Conservation (phyloP, 75 land plant species). For the Gnetum montanum region DNA sequence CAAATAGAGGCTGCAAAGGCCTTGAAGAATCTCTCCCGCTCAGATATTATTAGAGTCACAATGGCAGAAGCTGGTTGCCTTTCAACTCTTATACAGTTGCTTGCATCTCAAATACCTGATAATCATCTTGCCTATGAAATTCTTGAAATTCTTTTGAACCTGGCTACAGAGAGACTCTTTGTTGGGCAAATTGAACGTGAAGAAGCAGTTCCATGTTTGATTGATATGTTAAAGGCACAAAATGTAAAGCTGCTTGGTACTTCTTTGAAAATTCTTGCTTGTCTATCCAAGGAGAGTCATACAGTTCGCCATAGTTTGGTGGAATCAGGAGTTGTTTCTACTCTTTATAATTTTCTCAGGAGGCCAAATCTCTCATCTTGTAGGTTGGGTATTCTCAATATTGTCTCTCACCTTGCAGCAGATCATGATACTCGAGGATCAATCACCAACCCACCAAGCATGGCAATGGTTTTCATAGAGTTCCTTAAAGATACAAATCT, state of each 20-base stretch:
- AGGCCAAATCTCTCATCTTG: conserved; percentile 6
- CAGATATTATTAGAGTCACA: conserved; percentile 3
- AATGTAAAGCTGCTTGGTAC: conserved; percentile 10
- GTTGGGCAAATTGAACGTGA: conserved; percentile 17
- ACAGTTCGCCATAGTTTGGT: conserved; percentile 12
- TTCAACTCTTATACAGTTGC: conserved; percentile 8
- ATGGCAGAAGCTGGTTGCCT: conserved; percentile 17
- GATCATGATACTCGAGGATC: conserved; percentile 10
- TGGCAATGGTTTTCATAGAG: conserved; percentile 2
- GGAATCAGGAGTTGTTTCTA: conserved; percentile 1
- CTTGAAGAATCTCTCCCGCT: conserved; percentile 6
- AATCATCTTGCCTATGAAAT: neutral
- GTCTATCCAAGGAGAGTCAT: conserved; percentile 11
- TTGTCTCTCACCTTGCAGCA: conserved; percentile 14
- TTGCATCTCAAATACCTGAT: neutral
- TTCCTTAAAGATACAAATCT: conserved; percentile 1
- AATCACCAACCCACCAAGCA: conserved; percentile 4
- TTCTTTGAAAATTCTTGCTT: conserved; percentile 10
- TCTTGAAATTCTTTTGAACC: conserved; percentile 9
- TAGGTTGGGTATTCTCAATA: conserved; percentile 5
- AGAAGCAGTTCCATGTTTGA: conserved; percentile 6
- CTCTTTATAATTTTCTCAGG: conserved; percentile 3
- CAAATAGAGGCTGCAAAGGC: conserved; percentile 10
- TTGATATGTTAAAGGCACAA: conserved; percentile 5
- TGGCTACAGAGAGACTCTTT: conserved; percentile 11